These are phyloP conservation scores for Kitagawia praeruptora DNA, from an alignment of 129 eudicot genomes.

Conservation along the genomic window DNA sequence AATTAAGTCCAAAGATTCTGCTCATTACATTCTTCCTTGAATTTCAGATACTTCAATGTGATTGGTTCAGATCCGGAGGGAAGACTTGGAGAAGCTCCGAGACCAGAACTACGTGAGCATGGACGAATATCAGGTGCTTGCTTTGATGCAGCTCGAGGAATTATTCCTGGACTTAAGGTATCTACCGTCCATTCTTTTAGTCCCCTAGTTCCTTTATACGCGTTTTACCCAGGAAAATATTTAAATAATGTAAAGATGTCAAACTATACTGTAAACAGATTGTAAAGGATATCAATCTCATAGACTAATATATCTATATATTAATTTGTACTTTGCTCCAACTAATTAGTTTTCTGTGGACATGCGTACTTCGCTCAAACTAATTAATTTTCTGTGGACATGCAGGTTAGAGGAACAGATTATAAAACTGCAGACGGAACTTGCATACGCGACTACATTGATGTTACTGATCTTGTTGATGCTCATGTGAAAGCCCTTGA, in stretches of 20 bases:
- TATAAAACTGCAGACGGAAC: constrained; percentile 82
- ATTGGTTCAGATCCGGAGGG: constrained; percentile 94
- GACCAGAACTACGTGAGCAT: constrained; percentile 74
- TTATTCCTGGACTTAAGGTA: constrained; percentile 79
- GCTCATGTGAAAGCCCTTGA: constrained; percentile 89
- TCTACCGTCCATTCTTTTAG: not conserved
- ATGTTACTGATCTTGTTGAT: constrained; percentile 78
- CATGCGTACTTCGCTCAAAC: constrained; percentile 5
- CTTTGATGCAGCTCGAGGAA: constrained; percentile 88
- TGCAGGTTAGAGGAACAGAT: constrained; percentile 75
- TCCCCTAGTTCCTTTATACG: not conserved
- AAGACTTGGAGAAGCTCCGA: constrained; percentile 90
- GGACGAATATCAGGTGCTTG: constrained; percentile 93
- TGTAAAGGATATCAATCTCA: no score
- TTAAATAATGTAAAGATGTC: not conserved
- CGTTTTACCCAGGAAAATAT: not conserved
- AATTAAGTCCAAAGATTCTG: not conserved
- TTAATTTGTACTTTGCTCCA: not conserved
- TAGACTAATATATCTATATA: not conserved
- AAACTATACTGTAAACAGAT: not conserved
- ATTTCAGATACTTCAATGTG: constrained; percentile 80
- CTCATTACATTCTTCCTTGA: constrained; percentile 3
- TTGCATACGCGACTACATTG: constrained; percentile 82
- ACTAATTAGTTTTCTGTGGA: not conserved
- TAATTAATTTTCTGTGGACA: not conserved